Conservation (phyloP, 73 alveolate genomes). For the Symbiodinium natans region DNA sequence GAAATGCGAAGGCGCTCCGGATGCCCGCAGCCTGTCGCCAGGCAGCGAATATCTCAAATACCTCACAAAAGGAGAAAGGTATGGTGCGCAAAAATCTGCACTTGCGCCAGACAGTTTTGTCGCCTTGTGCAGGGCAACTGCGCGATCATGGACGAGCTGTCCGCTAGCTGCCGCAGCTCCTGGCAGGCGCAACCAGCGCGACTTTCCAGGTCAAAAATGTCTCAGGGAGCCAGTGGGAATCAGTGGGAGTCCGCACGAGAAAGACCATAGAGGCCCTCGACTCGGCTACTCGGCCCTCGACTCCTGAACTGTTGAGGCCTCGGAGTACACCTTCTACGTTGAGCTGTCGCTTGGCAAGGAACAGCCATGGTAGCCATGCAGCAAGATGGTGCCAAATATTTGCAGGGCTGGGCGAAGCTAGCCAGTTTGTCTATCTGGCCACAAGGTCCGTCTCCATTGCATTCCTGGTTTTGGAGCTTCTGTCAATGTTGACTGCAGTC, state of each 20-base stretch:
- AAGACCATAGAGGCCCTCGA: too few species aligned
- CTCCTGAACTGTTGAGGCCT: too few species aligned
- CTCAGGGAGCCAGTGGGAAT: too few species aligned
- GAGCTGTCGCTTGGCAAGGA: not conserved
- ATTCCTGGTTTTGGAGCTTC: conserved; percentile 47
- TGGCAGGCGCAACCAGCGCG: conserved; percentile 82
- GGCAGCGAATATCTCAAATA: not conserved
- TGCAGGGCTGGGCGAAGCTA: too few species aligned
- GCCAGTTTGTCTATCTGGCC: too few species aligned
- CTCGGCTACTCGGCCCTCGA: too few species aligned
- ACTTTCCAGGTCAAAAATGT: too few species aligned
- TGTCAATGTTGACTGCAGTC: conserved; percentile 68
- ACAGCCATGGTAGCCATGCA: not conserved
- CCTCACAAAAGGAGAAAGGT: not conserved
- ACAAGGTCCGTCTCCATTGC: conserved; percentile 45
- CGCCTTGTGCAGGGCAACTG: conserved; percentile 36
- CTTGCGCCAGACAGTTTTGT: not conserved
- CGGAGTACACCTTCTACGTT: not conserved
- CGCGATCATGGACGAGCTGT: conserved; percentile 43
- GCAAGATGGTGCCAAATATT: too few species aligned
- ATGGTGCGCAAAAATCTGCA: not conserved
- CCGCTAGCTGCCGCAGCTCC: conserved; percentile 43
- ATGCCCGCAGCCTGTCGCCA: conserved; percentile 78
- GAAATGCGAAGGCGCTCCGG: conserved; percentile 5
- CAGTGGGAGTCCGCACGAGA: too few species aligned